phyloP scores from a whole-genome alignment of 352 stramenopile genomes.

The Phytophthora pisi region DNA sequence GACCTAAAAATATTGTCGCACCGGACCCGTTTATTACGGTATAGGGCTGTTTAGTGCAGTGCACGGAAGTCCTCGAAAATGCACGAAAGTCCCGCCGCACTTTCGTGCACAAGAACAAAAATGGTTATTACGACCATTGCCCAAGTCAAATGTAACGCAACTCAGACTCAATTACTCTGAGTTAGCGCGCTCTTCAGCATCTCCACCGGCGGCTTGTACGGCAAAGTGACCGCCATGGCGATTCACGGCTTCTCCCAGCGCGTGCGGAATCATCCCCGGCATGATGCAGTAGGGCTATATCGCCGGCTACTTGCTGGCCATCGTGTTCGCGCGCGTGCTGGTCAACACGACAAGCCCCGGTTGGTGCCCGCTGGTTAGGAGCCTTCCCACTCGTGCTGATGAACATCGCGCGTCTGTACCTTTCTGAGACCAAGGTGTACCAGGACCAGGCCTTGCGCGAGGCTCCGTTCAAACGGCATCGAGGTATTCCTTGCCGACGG shows the following conservation, averaged over 20 bases:
- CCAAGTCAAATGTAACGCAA: too few relatives aligned
- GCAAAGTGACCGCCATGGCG: slow-evolving; percentile 46
- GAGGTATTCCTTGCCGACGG: slow-evolving; percentile 46
- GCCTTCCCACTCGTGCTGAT: slow-evolving; percentile 49
- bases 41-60: too few relatives aligned
- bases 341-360: slow-evolving; percentile 47
- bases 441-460: slow-evolving; percentile 37
- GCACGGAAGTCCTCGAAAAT: too few relatives aligned
- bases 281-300: slow-evolving; percentile 59
- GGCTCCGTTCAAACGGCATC: slow-evolving; percentile 27
- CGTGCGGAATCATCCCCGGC: slow-evolving; percentile 49
- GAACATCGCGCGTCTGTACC: slow-evolving; percentile 45
- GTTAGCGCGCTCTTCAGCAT: slow-evolving; percentile 38
- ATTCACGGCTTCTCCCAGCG: slow-evolving; percentile 43
- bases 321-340: slow-evolving; percentile 40
- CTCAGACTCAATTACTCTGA: too few relatives aligned
- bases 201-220: slow-evolving; percentile 52
- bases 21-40: too few relatives aligned
- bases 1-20: too few relatives aligned
- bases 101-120: too few relatives aligned
- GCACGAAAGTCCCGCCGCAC: too few relatives aligned
- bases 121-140: too few relatives aligned
- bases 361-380: slow-evolving; percentile 54
- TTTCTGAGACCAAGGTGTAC: slow-evolving; percentile 45
- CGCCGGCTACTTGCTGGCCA: slow-evolving; percentile 45